These are phyloP conservation scores for Umbelopsis sp. DNA, from an alignment of 371 early-diverging fungal genomes.

Conservation along the genomic window DNA sequence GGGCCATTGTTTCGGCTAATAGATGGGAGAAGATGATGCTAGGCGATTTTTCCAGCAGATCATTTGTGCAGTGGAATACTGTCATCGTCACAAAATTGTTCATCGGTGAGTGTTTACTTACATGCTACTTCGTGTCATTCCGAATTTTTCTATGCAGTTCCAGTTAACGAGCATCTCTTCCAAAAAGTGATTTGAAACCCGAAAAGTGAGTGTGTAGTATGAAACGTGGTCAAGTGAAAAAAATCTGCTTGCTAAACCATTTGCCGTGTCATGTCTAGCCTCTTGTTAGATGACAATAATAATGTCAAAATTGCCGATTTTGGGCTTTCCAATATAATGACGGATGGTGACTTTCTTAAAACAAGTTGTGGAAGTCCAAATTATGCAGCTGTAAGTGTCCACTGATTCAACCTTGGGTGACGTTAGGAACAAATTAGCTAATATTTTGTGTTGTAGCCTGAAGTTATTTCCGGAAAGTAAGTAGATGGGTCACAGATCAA, in stretches of 20 bases:
- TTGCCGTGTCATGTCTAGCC: conserved; percentile 41
- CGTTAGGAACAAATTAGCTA: too few relatives aligned
- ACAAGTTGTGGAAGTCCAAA: conserved; percentile 94
- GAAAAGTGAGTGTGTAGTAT: conserved; percentile 60
- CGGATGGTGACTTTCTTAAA: conserved; percentile 94
- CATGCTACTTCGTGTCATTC: neutral
- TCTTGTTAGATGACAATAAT: conserved; percentile 90
- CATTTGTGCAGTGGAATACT: conserved; percentile 97
- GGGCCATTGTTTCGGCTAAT: neutral
- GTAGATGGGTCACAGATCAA: conserved; percentile 3
- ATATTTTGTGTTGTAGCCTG: conserved; percentile 62
- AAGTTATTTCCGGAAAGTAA: conserved; percentile 93
- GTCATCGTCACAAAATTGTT: conserved; percentile 97
- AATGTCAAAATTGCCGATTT: conserved; percentile 98
- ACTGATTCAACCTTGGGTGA: too few relatives aligned
- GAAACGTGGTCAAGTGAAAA: neutral
- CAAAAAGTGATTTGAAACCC: conserved; percentile 77
- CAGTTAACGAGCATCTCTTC: conserved; percentile 24
- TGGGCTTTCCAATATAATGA: conserved; percentile 95
- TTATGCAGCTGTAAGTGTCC: conserved; percentile 73
- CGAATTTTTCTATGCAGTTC: conserved; percentile 14
- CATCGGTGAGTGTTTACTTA: conserved; percentile 68
- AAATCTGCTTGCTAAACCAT: neutral
- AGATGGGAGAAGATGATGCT: conserved; percentile 91
- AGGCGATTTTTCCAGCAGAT: conserved; percentile 97